A percentile compares a stretch with the other conserved stretches of the same genome.
Evolutionary conservation across 352 stramenopile genomes (phyloP).

Genomic region (Phytophthora sp.): DNA sequence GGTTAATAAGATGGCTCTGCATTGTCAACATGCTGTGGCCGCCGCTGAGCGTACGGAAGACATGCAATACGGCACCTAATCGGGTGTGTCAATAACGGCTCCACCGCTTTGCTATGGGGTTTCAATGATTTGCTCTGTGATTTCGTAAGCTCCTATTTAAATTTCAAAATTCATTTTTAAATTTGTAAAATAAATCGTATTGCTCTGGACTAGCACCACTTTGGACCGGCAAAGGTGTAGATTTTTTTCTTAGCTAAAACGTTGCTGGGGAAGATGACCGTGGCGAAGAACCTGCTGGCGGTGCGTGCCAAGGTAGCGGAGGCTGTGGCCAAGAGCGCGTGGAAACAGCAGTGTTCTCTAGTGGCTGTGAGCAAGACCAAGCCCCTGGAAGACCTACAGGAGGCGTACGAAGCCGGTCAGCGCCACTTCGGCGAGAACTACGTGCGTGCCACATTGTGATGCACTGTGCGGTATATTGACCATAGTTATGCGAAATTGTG

Average conservation of each 20-base stretch:
- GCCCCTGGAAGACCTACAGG: constrained; percentile 86
- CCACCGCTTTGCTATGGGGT: no score
- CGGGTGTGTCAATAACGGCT: no score
- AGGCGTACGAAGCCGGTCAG: constrained; percentile 92
- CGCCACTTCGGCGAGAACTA: constrained; percentile 99
- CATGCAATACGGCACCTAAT: no score
- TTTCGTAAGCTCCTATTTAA: no score
- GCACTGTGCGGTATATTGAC: background rate
- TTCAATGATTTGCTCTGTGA: no score
- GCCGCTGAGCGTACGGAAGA: no score
- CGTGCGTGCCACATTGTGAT: constrained; percentile 48
- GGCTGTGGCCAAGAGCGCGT: constrained; percentile 54
- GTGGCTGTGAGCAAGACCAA: constrained; percentile 97
- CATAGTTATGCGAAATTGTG: constrained; percentile 8
- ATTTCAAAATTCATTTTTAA: no score
- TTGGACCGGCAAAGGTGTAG: no score
- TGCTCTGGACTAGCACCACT: no score
- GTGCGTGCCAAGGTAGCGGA: constrained; percentile 70
- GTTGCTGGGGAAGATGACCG: constrained; percentile 48
- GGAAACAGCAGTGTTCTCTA: constrained; percentile 78
- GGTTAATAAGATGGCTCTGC: no score
- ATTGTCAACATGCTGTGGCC: no score
- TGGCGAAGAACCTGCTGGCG: constrained; percentile 64
- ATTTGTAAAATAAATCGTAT: constrained; percentile 1
- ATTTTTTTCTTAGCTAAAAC: no score